Evolutionary conservation across 352 stramenopile genomes (phyloP).

Genomic region (Pythium pectinolyticum): DNA sequence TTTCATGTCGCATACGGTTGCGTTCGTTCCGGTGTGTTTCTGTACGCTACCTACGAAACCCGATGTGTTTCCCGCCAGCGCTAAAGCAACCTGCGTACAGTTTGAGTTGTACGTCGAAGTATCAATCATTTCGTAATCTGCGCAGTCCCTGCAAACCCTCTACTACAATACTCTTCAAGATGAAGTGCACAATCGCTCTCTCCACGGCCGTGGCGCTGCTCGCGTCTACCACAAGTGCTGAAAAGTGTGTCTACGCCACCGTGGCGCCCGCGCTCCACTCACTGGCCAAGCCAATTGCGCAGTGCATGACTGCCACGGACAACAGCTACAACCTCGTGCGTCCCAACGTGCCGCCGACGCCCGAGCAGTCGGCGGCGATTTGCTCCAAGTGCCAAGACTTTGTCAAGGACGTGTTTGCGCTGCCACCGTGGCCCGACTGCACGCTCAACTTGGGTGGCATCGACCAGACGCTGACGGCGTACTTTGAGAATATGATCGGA

Average conservation of each 20-base stretch:
- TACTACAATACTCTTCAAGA: no score
- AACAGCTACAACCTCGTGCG: conserved; percentile 23
- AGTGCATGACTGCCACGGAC: conserved; percentile 19
- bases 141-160: no score
- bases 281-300: conserved; percentile 15
- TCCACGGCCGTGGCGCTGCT: not conserved
- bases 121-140: no score
- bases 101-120: no score
- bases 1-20: no score
- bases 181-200: no score
- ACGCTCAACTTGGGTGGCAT: conserved; percentile 21
- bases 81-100: no score
- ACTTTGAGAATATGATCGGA: conserved; percentile 25
- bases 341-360: conserved; percentile 9
- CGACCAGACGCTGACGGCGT: conserved; percentile 23
- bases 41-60: no score
- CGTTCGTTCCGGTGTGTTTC: no score
- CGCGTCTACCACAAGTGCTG: not conserved
- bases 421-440: conserved; percentile 20
- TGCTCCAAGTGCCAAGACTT: conserved; percentile 22
- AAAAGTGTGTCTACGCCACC: conserved; percentile 19
- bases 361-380: conserved; percentile 19
- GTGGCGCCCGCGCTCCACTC: conserved; percentile 20
- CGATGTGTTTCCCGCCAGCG: no score
- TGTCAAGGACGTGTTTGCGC: conserved; percentile 9